phyloP scores from a whole-genome alignment of 2,329 filamentous ascomycete genomes.

The Botrytis fabae region DNA sequence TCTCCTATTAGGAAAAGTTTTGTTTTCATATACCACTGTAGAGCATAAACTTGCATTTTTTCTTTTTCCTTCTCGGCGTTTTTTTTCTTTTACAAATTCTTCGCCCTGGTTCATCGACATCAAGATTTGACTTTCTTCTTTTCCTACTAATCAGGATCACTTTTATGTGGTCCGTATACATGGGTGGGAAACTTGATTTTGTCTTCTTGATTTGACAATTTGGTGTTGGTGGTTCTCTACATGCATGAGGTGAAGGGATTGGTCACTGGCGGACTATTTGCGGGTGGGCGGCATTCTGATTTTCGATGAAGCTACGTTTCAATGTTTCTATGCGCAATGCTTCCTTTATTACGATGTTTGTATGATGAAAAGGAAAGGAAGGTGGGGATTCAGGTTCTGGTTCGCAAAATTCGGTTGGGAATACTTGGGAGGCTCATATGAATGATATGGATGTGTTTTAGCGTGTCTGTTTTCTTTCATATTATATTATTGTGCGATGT shows the following conservation, averaged over 20 bases:
- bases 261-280: slow-evolving; percentile 19
- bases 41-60: slow-evolving; percentile 15
- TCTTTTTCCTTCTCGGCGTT: neutral
- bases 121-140: slow-evolving; percentile 7
- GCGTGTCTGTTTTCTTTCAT: slow-evolving; percentile 15
- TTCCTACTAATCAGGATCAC: neutral
- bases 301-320: slow-evolving; percentile 23
- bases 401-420: slow-evolving; percentile 16
- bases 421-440: slow-evolving; percentile 14
- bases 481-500: slow-evolving; percentile 10
- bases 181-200: slow-evolving; percentile 14
- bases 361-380: slow-evolving; percentile 16
- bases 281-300: slow-evolving; percentile 17
- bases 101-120: neutral
- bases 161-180: slow-evolving; percentile 1
- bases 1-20: slow-evolving; percentile 3
- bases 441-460: slow-evolving; percentile 19
- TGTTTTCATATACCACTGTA: slow-evolving; percentile 17
- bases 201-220: slow-evolving; percentile 4
- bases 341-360: slow-evolving; percentile 20
- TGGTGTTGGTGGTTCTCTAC: slow-evolving; percentile 24
- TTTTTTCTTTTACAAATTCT: neutral
- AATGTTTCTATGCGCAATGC: slow-evolving; percentile 21
- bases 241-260: slow-evolving; percentile 18
- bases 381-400: slow-evolving; percentile 3